Evolutionary conservation across 2,329 filamentous ascomycete species (phyloP), one percentile per base, ranked within the genome.

Genomic region (Aspergillus sp.): DNA sequence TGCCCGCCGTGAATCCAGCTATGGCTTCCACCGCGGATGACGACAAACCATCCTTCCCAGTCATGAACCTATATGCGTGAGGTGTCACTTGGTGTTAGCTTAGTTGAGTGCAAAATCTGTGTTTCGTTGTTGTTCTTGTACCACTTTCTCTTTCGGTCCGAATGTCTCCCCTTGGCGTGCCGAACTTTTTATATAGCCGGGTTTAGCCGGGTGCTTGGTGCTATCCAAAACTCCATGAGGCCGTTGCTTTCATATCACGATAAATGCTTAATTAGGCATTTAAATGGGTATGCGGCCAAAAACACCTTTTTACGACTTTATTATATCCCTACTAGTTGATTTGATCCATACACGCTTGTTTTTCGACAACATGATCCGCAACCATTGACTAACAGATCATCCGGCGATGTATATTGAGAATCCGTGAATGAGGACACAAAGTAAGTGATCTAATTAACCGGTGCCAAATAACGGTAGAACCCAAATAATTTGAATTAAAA

Each of bases 1-100:
- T 83, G 61, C 95, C 95, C 59, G 95, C 95, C 63, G 89, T 89
- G 75, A 99, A 89, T 67, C 95, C 95, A 61, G 95, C 91, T 73
- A 93, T 82, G 70, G 89, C 89, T 83, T 98, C 95, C 76, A 97
- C 85, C 71, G 90, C 76, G 67, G 89, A 91, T 76, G 90, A 86
- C 70, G 89, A 88, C 71, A 89, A 80, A 76, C 83, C 85, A 73
- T 84, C 75, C 62, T 75, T 72, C 61, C 70, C 68, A 68, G 74
- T 75, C 75, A 79, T 79, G 73, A 71, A 76, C 67, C 63, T 59
- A 60, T 47, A 17, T 51, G 40, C 39, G 40, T 8, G 15, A 34
- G 15, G 27, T 39, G 27, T 62, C 50, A 52, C 15, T 54, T 20
- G 13, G 40, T 15, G 4, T 42, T 22, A 27, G 45, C 45, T 34